phyloP scores from a whole-genome alignment of 2,329 filamentous ascomycete species.

The Phaeosphaeriaceae sp. region DNA sequence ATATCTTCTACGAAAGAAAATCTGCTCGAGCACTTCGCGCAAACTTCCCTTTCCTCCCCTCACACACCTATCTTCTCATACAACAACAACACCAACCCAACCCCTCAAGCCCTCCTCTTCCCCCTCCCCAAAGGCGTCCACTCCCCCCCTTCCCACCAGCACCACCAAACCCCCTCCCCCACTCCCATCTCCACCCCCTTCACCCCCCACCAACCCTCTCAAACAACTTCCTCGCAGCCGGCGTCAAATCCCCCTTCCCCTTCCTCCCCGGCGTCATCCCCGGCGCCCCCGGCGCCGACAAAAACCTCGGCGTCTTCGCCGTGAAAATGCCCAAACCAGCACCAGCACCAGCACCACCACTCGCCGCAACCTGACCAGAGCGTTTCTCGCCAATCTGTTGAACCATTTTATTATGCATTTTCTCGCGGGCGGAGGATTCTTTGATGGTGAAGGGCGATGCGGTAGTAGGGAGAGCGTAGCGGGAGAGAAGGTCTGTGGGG shows the following conservation, averaged over 20 bases:
- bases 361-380: too few species aligned
- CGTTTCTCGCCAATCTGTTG: slow-evolving; percentile 28
- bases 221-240: slow-evolving; percentile 67
- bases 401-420: slow-evolving; percentile 76
- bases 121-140: slow-evolving; percentile 40
- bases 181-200: slow-evolving; percentile 14
- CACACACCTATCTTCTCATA: not conserved
- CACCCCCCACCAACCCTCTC: slow-evolving; percentile 48
- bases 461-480: slow-evolving; percentile 45
- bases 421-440: slow-evolving; percentile 77
- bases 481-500: slow-evolving; percentile 52
- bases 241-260: slow-evolving; percentile 68
- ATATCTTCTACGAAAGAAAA: too few species aligned
- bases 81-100: not conserved
- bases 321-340: slow-evolving; percentile 37
- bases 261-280: slow-evolving; percentile 42
- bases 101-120: slow-evolving; percentile 24
- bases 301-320: slow-evolving; percentile 65
- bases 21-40: slow-evolving; percentile 38
- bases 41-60: slow-evolving; percentile 5
- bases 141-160: slow-evolving; percentile 29
- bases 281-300: slow-evolving; percentile 62
- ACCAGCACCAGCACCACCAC: slow-evolving; percentile 2
- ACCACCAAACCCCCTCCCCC: slow-evolving; percentile 28
- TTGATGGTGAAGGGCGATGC: slow-evolving; percentile 71